Conservation (phyloP, 2,329 filamentous ascomycete genomes). For the Paraphaeosphaeria sporulosa region DNA sequence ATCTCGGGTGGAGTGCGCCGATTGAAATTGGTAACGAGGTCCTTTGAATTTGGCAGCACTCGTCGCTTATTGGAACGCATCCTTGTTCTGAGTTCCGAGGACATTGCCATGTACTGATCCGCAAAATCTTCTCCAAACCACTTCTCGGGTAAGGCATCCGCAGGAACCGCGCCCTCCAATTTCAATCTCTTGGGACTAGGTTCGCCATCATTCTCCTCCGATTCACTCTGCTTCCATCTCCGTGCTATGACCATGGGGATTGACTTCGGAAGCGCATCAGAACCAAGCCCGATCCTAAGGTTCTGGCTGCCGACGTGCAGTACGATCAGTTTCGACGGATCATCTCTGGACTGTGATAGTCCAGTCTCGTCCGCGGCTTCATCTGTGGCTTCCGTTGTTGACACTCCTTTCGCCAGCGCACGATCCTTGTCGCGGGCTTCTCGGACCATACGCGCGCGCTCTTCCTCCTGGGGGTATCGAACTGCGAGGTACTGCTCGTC, state of each 20-base stretch:
- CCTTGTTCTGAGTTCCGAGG: slow-evolving; percentile 82
- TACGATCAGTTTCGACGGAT: slow-evolving; percentile 90
- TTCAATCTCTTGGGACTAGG: slow-evolving; percentile 75
- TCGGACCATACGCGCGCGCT: slow-evolving; percentile 82
- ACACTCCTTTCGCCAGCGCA: slow-evolving; percentile 77
- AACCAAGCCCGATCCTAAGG: slow-evolving; percentile 91
- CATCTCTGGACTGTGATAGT: slow-evolving; percentile 52
- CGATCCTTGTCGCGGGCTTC: slow-evolving; percentile 88
- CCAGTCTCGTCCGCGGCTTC: slow-evolving; percentile 41
- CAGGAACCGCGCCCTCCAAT: slow-evolving; percentile 67
- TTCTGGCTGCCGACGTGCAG: slow-evolving; percentile 97
- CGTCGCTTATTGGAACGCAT: slow-evolving; percentile 95
- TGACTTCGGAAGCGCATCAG: slow-evolving; percentile 91
- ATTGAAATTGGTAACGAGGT: slow-evolving; percentile 95
- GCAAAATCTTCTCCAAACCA: slow-evolving; percentile 82
- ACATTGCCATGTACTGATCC: slow-evolving; percentile 78
- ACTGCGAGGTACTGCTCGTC: slow-evolving; percentile 95
- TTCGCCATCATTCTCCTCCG: slow-evolving; percentile 80
- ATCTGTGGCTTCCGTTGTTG: slow-evolving; percentile 45
- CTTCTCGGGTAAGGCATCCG: slow-evolving; percentile 71
- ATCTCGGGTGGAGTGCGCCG: slow-evolving; percentile 81
- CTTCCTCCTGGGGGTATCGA: slow-evolving; percentile 86
- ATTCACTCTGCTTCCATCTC: slow-evolving; percentile 79
- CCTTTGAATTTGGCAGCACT: slow-evolving; percentile 96
- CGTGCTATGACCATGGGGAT: slow-evolving; percentile 92